Evolutionary conservation across 2,329 filamentous ascomycete genomes (phyloP).

Genomic region (Fusarium graminum): DNA sequence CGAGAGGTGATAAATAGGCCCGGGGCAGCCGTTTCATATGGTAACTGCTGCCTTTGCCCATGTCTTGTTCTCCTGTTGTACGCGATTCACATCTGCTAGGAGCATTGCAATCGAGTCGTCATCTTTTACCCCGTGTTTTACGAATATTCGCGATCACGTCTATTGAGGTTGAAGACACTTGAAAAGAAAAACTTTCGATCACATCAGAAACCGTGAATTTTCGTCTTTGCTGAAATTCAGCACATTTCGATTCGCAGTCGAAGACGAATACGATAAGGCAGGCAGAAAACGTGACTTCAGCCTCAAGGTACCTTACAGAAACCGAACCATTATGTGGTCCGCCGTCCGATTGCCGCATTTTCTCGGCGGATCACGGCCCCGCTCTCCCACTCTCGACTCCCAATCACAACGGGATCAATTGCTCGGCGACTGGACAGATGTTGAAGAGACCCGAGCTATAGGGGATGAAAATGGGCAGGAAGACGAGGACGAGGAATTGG

Average conservation of each 20-base stretch:
- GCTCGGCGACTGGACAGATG: slow-evolving; percentile 40
- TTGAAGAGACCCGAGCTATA: slow-evolving; percentile 17
- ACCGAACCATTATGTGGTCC: slow-evolving; percentile 18
- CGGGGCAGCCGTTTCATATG: slow-evolving; percentile 8
- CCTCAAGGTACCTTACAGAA: slow-evolving; percentile 12
- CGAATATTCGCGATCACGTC: background rate
- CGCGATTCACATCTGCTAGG: background rate
- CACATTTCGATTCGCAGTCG: background rate
- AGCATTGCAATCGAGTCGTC: slow-evolving; percentile 1
- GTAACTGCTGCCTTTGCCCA: slow-evolving; percentile 1
- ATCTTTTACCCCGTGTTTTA: background rate
- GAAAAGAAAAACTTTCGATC: background rate
- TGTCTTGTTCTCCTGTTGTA: slow-evolving; percentile 2
- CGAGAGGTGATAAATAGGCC: slow-evolving; percentile 41
- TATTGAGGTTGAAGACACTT: background rate
- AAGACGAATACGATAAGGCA: slow-evolving; percentile 12
- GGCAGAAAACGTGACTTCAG: slow-evolving; percentile 19
- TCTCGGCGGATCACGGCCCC: slow-evolving; percentile 34
- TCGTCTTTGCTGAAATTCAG: background rate
- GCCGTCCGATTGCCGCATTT: slow-evolving; percentile 30
- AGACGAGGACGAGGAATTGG: too few species aligned
- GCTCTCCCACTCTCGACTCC: slow-evolving; percentile 13
- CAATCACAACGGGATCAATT: slow-evolving; percentile 35
- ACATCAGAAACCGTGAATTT: background rate
- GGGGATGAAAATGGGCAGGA: background rate